Evolutionary conservation across 2,329 filamentous ascomycete genomes (phyloP).

Genomic region (Cladosporium sp.): DNA sequence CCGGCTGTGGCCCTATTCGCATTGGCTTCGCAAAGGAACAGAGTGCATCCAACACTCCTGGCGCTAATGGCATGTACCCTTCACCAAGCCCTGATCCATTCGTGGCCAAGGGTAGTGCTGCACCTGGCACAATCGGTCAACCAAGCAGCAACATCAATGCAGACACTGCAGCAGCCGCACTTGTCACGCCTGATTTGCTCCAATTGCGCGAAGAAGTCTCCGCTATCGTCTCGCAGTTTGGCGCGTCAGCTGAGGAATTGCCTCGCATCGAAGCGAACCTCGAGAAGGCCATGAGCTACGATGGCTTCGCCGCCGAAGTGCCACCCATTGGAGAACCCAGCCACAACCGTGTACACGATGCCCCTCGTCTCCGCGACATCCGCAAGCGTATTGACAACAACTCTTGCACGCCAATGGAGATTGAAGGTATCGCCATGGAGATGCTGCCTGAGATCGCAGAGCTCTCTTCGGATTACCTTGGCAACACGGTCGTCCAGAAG

Average conservation of each 20-base stretch:
- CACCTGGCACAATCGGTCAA: constrained; percentile 32
- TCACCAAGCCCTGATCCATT: constrained; percentile 90
- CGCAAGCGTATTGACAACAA: constrained; percentile 97
- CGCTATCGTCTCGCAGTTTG: constrained; percentile 82
- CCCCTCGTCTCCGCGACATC: constrained; percentile 90
- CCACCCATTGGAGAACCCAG: constrained; percentile 84
- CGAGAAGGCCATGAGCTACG: constrained; percentile 71
- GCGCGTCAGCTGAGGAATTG: constrained; percentile 74
- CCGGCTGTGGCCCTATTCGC: constrained; percentile 85
- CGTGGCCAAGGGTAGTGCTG: constrained; percentile 35
- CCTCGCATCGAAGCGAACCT: constrained; percentile 68
- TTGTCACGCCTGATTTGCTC: constrained; percentile 66
- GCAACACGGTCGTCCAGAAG: constrained; percentile 99
- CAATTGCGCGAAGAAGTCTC: constrained; percentile 81
- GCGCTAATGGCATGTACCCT: constrained; percentile 79
- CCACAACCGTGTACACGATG: constrained; percentile 85
- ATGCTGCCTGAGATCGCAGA: constrained; percentile 98
- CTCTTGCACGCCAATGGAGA: constrained; percentile 76
- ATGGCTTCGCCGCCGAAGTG: constrained; percentile 73
- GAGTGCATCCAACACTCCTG: constrained; percentile 81
- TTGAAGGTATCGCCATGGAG: constrained; percentile 83
- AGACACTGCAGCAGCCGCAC: constrained; percentile 48
- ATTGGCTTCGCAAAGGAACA: constrained; percentile 98
- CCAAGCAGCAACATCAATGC: constrained; percentile 35
- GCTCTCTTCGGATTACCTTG: constrained; percentile 89